Evolutionary conservation across 2,329 filamentous ascomycete genomes (phyloP).

Genomic region (Diaporthe amygdali): DNA sequence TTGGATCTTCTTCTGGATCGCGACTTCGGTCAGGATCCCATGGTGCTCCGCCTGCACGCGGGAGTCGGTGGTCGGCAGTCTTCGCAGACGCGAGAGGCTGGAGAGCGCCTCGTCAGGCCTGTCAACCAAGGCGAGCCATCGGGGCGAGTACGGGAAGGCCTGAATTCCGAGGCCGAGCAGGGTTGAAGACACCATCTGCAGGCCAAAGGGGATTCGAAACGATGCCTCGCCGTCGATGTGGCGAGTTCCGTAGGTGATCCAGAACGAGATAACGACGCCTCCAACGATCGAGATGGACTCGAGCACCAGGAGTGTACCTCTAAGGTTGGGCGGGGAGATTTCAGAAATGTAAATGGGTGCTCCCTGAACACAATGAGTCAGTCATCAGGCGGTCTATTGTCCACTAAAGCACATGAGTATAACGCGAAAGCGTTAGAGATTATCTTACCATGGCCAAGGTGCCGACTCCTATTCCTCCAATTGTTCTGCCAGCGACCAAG

Average conservation of each 20-base stretch:
- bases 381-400: background rate
- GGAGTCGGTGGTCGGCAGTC: slow-evolving; percentile 5
- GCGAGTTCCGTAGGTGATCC: slow-evolving; percentile 58
- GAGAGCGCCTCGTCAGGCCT: slow-evolving; percentile 13
- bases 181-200: slow-evolving; percentile 43
- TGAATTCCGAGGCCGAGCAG: slow-evolving; percentile 42
- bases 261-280: slow-evolving; percentile 58
- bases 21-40: slow-evolving; percentile 23
- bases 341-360: slow-evolving; percentile 39
- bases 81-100: slow-evolving; percentile 6
- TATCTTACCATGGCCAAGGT: slow-evolving; percentile 33
- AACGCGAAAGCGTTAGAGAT: background rate
- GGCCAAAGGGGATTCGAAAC: slow-evolving; percentile 47
- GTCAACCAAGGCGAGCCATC: slow-evolving; percentile 22
- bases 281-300: slow-evolving; percentile 56
- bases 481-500: slow-evolving; percentile 34
- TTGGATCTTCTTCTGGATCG: slow-evolving; percentile 34
- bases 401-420: background rate
- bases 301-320: slow-evolving; percentile 50
- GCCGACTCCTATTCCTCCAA: slow-evolving; percentile 37
- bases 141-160: slow-evolving; percentile 29
- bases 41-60: slow-evolving; percentile 27
- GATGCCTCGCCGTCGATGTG: slow-evolving; percentile 42
- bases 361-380: slow-evolving; percentile 16
- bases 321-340: slow-evolving; percentile 41